These are phyloP conservation scores for Lachnellula arida DNA, from an alignment of 2,329 filamentous ascomycete genomes.

Conservation along the genomic window DNA sequence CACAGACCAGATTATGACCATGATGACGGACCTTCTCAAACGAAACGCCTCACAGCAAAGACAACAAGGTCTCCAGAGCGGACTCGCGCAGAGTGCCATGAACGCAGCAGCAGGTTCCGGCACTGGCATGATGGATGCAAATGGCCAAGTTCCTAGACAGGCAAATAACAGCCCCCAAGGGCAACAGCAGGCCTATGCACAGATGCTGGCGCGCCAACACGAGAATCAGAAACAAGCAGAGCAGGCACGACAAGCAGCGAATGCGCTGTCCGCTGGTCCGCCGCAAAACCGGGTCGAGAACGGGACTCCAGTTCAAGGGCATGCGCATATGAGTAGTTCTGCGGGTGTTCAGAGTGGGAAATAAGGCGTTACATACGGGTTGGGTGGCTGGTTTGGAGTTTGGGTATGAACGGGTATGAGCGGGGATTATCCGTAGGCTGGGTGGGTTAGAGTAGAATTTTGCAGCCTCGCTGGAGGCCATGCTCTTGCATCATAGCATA, in stretches of 20 bases:
- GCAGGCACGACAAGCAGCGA: slow-evolving; percentile 22
- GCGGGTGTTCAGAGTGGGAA: slow-evolving; percentile 23
- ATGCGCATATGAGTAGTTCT: slow-evolving; percentile 23
- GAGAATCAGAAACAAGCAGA: slow-evolving; percentile 43
- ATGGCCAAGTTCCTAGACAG: slow-evolving; percentile 13
- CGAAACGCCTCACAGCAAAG: slow-evolving; percentile 15
- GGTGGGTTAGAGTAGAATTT: slow-evolving; percentile 2
- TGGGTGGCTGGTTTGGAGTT: not conserved
- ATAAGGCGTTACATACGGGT: slow-evolving; percentile 1
- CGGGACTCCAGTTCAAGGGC: slow-evolving; percentile 16
- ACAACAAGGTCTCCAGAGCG: slow-evolving; percentile 24
- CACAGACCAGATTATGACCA: slow-evolving; percentile 48
- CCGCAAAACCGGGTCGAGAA: slow-evolving; percentile 10
- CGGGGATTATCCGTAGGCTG: not conserved
- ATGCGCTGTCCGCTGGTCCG: slow-evolving; percentile 12
- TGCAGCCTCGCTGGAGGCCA: not conserved
- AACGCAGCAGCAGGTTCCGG: slow-evolving; percentile 43
- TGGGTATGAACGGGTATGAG: slow-evolving; percentile 7
- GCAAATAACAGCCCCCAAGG: not conserved
- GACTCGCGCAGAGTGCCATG: slow-evolving; percentile 45
- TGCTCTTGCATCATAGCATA: not conserved
- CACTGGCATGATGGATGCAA: slow-evolving; percentile 20
- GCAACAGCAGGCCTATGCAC: slow-evolving; percentile 42
- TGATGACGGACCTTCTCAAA: slow-evolving; percentile 42
- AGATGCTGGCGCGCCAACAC: slow-evolving; percentile 49